Base-by-base conservation (phyloP, 2,329 filamentous ascomycete species). In the Colletotrichum cereale region DNA sequence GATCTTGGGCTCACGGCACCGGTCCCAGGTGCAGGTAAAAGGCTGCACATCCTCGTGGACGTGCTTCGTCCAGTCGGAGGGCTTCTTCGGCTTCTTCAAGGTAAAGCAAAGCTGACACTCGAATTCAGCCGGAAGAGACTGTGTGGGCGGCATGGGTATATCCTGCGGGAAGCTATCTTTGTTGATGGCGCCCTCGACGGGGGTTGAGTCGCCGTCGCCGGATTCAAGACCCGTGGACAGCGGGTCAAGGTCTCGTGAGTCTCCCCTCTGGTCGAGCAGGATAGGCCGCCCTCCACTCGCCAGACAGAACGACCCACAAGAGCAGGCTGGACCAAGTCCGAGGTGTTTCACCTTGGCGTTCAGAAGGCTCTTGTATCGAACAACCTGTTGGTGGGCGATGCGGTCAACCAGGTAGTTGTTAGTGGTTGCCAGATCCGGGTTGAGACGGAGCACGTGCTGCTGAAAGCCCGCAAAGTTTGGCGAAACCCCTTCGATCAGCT, bases 21-120 rank as follows among this genome's bases (percentile, higher is more conserved):
- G 87, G 2, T 92, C 90, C 84, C 96, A 97, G 0, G 95, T 97
- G 81, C 95, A 98, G 3, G 94, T 97, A 76, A 97, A 97, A 0
- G 95, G 95, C 78, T 96, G 93, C 1, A 97, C 90, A 79, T 98
- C 95, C 81, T 97, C 95, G 76, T 97, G 94, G 0, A 98, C 93
- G 78, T 98, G 95, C 80, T 98, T 97, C 1, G 95, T 97, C 95
- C 95, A 98, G 81, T 98, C 95, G 0, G 95, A 97, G 21, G 95
- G 95, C 80, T 97, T 97, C 76, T 91, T 89, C 76, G 96, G 95
- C 76, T 91, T 94, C 85, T 96, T 97, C 63, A 91, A 88, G 75
- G 91, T 90, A 83, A 94, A 97, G 82, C 95, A 97, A 29, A 97
- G 84, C 47, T 93, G 92, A 75, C 95, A 98, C 83, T 98, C 95